These are phyloP conservation scores for Fusarium sulawesiense DNA, from an alignment of 2,329 filamentous ascomycete species.

Conservation along the genomic window DNA sequence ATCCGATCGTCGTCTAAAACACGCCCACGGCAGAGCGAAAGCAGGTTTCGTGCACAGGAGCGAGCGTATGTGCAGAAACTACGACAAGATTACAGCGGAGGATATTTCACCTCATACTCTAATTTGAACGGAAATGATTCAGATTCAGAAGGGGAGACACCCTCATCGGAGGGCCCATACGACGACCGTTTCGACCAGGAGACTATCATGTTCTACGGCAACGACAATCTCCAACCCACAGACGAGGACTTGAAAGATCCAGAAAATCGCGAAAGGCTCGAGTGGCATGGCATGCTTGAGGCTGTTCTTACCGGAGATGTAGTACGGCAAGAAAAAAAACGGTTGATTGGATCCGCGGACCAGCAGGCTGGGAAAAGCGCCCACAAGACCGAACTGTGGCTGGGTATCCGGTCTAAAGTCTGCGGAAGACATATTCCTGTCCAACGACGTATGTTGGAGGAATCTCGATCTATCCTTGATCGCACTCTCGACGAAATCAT, in stretches of 20 bases:
- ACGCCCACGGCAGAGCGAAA: conserved; percentile 59
- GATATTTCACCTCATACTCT: conserved; percentile 80
- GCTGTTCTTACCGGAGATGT: conserved; percentile 97
- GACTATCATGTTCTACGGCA: conserved; percentile 90
- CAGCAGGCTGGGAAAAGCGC: conserved; percentile 69
- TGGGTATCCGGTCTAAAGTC: conserved; percentile 84
- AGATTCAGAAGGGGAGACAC: conserved; percentile 91
- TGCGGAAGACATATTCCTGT: conserved; percentile 87
- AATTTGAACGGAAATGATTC: conserved; percentile 76
- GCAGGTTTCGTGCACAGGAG: conserved; percentile 72
- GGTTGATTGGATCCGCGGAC: conserved; percentile 82
- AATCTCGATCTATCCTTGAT: conserved; percentile 79
- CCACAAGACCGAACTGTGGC: conserved; percentile 84
- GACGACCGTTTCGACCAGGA: conserved; percentile 93
- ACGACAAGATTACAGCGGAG: conserved; percentile 72
- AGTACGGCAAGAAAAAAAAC: conserved; percentile 97
- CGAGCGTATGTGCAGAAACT: conserved; percentile 94
- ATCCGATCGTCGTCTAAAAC: conserved; percentile 66
- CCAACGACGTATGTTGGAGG: conserved; percentile 88
- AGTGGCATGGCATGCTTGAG: conserved; percentile 98
- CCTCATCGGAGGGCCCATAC: conserved; percentile 83
- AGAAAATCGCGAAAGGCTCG: conserved; percentile 86
- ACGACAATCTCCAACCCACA: conserved; percentile 88
- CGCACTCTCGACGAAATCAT: conserved; percentile 87
- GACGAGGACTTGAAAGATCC: conserved; percentile 91